Evolutionary conservation across 2,329 filamentous ascomycete species (phyloP).

Genomic region (Madurella fahalii): DNA sequence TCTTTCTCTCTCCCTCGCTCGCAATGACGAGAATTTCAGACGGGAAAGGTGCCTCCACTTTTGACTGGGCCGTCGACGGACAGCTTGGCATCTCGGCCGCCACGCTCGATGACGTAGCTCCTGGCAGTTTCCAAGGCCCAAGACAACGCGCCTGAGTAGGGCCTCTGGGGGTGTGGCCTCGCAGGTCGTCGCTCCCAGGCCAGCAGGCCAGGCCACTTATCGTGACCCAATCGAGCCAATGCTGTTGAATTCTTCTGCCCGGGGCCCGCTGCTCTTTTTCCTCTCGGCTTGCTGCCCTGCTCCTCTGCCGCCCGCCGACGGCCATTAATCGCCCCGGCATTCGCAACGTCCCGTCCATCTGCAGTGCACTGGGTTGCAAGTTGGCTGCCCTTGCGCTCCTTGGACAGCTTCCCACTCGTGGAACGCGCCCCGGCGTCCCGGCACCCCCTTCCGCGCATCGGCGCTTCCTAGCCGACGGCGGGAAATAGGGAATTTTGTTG

Average conservation of each 20-base stretch:
- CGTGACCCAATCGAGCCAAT: not conserved
- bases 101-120: constrained; percentile 20
- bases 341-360: no score
- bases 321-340: no score
- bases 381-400: no score
- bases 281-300: not conserved
- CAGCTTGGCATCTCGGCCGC: constrained; percentile 11
- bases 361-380: no score
- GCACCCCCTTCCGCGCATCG: not conserved
- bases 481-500: not conserved
- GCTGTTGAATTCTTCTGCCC: not conserved
- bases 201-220: not conserved
- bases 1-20: not conserved
- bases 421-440: not conserved
- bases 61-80: not conserved
- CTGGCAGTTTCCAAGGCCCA: constrained; percentile 10
- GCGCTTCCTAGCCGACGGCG: not conserved
- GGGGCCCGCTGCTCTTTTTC: not conserved
- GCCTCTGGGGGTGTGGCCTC: not conserved
- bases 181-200: not conserved
- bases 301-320: not conserved
- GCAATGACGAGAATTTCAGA: not conserved
- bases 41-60: not conserved
- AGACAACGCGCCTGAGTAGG: not conserved
- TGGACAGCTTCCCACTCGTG: not conserved